Evolutionary conservation across 164 flowering plant species (phyloP).

Genomic region (Echeveria elegans): DNA sequence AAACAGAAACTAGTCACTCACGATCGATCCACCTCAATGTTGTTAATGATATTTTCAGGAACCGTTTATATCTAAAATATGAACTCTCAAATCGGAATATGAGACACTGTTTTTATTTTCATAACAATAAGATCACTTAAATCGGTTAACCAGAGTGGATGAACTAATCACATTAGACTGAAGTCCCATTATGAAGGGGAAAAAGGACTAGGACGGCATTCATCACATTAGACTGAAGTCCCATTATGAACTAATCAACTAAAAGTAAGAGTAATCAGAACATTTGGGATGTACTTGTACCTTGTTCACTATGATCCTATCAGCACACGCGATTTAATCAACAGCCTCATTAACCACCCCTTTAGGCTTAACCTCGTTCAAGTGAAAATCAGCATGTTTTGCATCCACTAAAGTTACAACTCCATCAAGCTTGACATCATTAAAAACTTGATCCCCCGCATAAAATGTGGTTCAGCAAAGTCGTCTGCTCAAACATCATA

Average conservation of each 20-base stretch:
- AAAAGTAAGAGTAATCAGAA: too few species aligned
- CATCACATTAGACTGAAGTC: too few species aligned
- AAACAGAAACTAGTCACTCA: not conserved
- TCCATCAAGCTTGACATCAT: conserved; percentile 94
- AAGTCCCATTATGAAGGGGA: too few species aligned
- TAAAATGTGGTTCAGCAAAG: conserved; percentile 92
- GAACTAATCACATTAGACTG: too few species aligned
- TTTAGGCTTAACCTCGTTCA: conserved; percentile 85
- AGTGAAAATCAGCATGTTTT: conserved; percentile 67
- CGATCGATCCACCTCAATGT: not conserved
- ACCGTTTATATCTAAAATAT: not conserved
- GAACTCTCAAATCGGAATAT: too few species aligned
- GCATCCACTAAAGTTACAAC: conserved; percentile 98
- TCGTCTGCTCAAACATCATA: conserved; percentile 50
- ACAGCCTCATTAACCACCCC: conserved; percentile 96
- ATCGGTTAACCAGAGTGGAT: too few species aligned
- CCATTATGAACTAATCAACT: too few species aligned
- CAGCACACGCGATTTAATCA: conserved; percentile 93
- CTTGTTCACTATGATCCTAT: conserved; percentile 90
- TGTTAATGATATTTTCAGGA: not conserved
- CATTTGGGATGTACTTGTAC: too few species aligned
- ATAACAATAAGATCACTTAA: too few species aligned
- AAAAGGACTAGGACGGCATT: too few species aligned
- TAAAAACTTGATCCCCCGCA: conserved; percentile 79
- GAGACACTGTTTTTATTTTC: too few species aligned